Evolutionary conservation across 805 yeast genomes (phyloP).

Genomic region (Yamadazyma tumulicola): DNA sequence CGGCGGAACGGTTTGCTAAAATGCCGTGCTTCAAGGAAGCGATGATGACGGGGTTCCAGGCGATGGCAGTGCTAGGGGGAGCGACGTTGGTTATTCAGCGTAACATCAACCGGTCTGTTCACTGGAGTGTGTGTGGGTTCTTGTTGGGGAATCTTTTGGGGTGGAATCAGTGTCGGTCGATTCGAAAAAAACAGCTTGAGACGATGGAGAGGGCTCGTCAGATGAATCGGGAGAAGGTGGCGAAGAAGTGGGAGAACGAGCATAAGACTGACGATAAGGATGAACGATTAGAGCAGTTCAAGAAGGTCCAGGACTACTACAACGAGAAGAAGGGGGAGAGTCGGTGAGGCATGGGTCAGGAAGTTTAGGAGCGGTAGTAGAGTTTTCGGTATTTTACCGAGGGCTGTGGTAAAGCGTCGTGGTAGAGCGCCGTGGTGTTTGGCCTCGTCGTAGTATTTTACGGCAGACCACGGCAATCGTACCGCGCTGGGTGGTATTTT

Average conservation of each 20-base stretch:
- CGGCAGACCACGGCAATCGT: no score
- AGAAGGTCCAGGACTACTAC: slow-evolving; percentile 20
- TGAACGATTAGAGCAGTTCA: slow-evolving; percentile 24
- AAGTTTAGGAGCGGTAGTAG: no score
- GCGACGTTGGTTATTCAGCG: slow-evolving; percentile 67
- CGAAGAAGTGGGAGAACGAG: slow-evolving; percentile 25
- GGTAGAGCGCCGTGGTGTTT: no score
- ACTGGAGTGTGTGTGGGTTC: slow-evolving; percentile 84
- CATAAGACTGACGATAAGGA: slow-evolving; percentile 14
- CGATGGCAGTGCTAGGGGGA: slow-evolving; percentile 66
- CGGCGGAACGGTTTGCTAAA: slow-evolving; percentile 44
- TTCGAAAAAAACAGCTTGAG: slow-evolving; percentile 61
- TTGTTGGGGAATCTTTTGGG: slow-evolving; percentile 76
- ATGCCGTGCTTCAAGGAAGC: slow-evolving; percentile 84
- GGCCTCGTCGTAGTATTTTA: no score
- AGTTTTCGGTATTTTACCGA: no score
- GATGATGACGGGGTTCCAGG: slow-evolving; percentile 68
- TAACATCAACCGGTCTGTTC: slow-evolving; percentile 56
- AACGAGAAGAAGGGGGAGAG: slow-evolving; percentile 11
- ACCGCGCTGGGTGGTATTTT: no score
- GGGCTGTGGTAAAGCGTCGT: no score
- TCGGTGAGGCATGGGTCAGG: no score
- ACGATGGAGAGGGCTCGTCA: slow-evolving; percentile 69
- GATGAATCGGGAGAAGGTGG: slow-evolving; percentile 32
- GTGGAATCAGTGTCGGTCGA: slow-evolving; percentile 88